Evolutionary conservation across 2,329 filamentous ascomycete species (phyloP), one percentile per base, ranked within the genome.

Genomic region (Hypoxylon sp.): DNA sequence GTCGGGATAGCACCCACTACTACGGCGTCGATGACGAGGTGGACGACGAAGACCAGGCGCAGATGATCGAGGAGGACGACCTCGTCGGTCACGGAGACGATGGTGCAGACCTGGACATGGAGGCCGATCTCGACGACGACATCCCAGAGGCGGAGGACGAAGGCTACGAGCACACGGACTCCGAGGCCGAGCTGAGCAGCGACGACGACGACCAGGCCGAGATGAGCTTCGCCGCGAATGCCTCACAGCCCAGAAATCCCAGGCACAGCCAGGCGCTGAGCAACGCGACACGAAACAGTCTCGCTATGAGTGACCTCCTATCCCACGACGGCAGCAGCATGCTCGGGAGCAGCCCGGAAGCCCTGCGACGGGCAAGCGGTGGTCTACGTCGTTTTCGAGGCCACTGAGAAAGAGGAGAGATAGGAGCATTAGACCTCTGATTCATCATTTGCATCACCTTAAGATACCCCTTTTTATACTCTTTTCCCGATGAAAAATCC

Each of bases 141-240:
- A 85, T 92, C 34, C 89, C 89, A 19, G 88, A 91, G 62, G 87
- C 83, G 8, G 85, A 87, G 71, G 81, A 80, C 71, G 86, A 82
- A 22, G 85, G 86, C 69, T 93, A 92, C 79, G 90, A 93, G 79
- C 90, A 93, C 74, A 93, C 91, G 7, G 91, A 93, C 77, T 90
- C 89, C 1, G 90, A 92, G 68, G 89, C 83, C 7, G 88, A 89
- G 53, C 69, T 88, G 51, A 86, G 82, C 72, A 84, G 82, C 64
- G 79, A 79, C 50, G 77, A 79, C 22, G 79, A 79, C 5, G 76
- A 80, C 10, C 70, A 70, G 1, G 70, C 60, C 17, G 73, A 75
- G 48, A 64, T 80, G 56, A 79, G 79, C 64, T 82, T 81, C 57
- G 78, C 70, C 5, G 61, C 69, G 15, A 68, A 75, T 70, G 51